Evolutionary conservation across 2,329 filamentous ascomycete species (phyloP).

Genomic region (Aureobasidium uvarum): DNA sequence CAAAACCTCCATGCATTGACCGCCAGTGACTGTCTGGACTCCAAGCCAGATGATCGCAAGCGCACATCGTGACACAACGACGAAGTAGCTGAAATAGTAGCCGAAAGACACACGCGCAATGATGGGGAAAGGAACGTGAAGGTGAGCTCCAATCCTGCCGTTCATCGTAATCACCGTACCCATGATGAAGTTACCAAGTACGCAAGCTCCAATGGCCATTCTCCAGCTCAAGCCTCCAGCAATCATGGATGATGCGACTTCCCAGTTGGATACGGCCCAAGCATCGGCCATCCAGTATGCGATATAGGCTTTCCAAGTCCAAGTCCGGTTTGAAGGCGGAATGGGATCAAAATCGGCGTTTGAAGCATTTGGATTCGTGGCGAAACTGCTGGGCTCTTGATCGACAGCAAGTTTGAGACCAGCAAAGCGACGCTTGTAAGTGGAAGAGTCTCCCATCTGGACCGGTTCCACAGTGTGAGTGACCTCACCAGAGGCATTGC

Average conservation of each 20-base stretch:
- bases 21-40: conserved; percentile 60
- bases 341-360: conserved; percentile 13
- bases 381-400: conserved; percentile 13
- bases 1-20: conserved; percentile 53
- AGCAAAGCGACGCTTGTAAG: background rate
- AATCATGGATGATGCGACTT: conserved; percentile 31
- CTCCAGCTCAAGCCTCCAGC: conserved; percentile 31
- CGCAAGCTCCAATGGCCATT: conserved; percentile 30
- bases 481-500: background rate
- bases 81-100: conserved; percentile 56
- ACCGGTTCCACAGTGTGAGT: background rate
- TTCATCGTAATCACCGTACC: conserved; percentile 46
- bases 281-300: conserved; percentile 35
- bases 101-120: conserved; percentile 56
- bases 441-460: background rate
- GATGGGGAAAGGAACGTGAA: conserved; percentile 57
- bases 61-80: conserved; percentile 54
- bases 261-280: conserved; percentile 29
- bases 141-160: conserved; percentile 53
- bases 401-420: background rate
- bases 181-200: conserved; percentile 31
- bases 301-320: conserved; percentile 23
- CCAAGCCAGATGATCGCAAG: conserved; percentile 54
- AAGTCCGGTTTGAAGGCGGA: conserved; percentile 1
- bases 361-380: conserved; percentile 3